phyloP scores from a whole-genome alignment of 352 stramenopile species.

The Phytophthora podocarpi region DNA sequence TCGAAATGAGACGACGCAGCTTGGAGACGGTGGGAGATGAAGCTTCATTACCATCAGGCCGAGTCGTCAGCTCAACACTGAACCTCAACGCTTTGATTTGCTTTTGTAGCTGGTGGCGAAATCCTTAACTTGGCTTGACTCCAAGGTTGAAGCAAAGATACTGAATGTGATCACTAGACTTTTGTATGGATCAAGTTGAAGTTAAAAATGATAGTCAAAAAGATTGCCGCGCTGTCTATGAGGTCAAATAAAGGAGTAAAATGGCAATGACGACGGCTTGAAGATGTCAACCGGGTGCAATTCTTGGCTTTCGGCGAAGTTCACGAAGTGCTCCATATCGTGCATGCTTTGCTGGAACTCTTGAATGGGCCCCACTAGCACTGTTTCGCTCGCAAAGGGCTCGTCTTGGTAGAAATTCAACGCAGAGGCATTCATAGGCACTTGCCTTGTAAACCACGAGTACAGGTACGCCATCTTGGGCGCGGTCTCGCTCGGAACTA shows the following conservation, averaged over 20 bases:
- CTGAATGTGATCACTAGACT: constrained; percentile 1
- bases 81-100: too few relatives aligned
- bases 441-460: constrained; percentile 32
- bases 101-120: too few relatives aligned
- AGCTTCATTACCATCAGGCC: too few relatives aligned
- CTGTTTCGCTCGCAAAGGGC: constrained; percentile 29
- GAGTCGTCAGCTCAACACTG: too few relatives aligned
- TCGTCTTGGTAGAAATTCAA: constrained; percentile 25
- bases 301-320: constrained; percentile 91
- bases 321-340: constrained; percentile 38
- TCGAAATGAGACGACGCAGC: too few relatives aligned
- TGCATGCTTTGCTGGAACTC: constrained; percentile 38
- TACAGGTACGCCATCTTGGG: constrained; percentile 35
- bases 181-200: constrained; percentile 14
- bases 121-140: too few relatives aligned
- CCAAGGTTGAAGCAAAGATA: too few relatives aligned
- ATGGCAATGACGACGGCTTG: constrained; percentile 38
- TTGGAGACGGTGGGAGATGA: too few relatives aligned
- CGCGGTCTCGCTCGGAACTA: constrained; percentile 39
- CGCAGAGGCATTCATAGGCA: constrained; percentile 23
- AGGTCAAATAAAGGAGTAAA: constrained; percentile 36
- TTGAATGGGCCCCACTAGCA: constrained; percentile 22
- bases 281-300: constrained; percentile 64
- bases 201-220: neutral
- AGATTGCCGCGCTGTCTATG: neutral